phyloP scores from a whole-genome alignment of 768 basidiomycete genomes.

The Suillus clintonianus region DNA sequence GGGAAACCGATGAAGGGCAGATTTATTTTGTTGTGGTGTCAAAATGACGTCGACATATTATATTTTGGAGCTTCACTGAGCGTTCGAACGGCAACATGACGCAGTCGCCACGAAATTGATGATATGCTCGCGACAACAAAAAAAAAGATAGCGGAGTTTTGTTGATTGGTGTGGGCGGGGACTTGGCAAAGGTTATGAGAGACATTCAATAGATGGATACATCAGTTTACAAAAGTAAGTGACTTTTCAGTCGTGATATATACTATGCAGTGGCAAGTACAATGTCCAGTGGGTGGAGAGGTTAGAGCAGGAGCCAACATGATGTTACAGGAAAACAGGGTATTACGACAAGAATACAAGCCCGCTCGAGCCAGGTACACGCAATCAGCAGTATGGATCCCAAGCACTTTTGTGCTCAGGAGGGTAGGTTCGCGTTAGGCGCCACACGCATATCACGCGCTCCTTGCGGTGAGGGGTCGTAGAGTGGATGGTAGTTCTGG shows the following conservation, averaged over 20 bases:
- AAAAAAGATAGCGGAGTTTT: no score
- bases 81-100: no score
- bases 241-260: not conserved
- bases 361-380: not conserved
- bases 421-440: slow-evolving; percentile 12
- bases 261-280: not conserved
- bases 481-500: slow-evolving; percentile 21
- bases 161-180: no score
- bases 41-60: no score
- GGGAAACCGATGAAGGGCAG: no score
- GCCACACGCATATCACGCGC: slow-evolving; percentile 29
- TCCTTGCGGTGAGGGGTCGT: slow-evolving; percentile 29
- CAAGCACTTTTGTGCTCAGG: slow-evolving; percentile 21
- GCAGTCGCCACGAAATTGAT: no score
- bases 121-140: no score
- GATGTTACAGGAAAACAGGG: not conserved
- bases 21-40: no score
- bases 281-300: not conserved
- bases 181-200: no score
- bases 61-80: no score
- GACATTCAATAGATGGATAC: not conserved
- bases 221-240: not conserved
- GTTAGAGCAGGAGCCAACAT: no score
- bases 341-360: not conserved
- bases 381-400: slow-evolving; percentile 18